Evolutionary conservation across 345 rosid genomes (phyloP).

Genomic region (Linum usitatissimum): DNA sequence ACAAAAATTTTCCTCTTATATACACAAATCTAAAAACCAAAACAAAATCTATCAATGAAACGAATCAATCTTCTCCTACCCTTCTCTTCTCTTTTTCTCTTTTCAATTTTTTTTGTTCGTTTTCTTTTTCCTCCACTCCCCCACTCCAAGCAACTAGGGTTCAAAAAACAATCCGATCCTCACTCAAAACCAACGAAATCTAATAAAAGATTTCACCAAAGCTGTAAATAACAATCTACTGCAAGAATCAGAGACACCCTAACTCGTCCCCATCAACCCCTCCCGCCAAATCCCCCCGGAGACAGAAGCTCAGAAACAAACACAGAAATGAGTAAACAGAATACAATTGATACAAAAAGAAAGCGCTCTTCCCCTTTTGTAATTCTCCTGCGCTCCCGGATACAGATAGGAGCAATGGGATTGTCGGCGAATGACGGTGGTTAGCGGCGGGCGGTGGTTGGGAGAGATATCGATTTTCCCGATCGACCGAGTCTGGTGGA

Average conservation of each 20-base stretch:
- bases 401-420: constrained; percentile 7
- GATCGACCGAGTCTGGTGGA: background rate
- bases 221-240: constrained; percentile 1
- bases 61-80: constrained; percentile 3
- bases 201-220: background rate
- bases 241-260: constrained; percentile 7
- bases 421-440: constrained; percentile 6
- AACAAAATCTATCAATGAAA: constrained; percentile 6
- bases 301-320: constrained; percentile 10
- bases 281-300: constrained; percentile 7
- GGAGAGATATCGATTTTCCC: background rate
- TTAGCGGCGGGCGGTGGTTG: background rate
- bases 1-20: background rate
- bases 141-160: constrained; percentile 12
- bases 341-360: background rate
- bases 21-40: background rate
- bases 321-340: background rate
- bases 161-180: constrained; percentile 5
- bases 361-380: background rate
- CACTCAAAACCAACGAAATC: background rate
- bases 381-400: constrained; percentile 12
- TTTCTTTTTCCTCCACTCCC: background rate
- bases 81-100: background rate
- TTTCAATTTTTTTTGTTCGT: background rate
- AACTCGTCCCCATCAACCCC: constrained; percentile 3